These are phyloP conservation scores for Acacia concinna DNA, from an alignment of 331 rosid species.

Conservation along the genomic window DNA sequence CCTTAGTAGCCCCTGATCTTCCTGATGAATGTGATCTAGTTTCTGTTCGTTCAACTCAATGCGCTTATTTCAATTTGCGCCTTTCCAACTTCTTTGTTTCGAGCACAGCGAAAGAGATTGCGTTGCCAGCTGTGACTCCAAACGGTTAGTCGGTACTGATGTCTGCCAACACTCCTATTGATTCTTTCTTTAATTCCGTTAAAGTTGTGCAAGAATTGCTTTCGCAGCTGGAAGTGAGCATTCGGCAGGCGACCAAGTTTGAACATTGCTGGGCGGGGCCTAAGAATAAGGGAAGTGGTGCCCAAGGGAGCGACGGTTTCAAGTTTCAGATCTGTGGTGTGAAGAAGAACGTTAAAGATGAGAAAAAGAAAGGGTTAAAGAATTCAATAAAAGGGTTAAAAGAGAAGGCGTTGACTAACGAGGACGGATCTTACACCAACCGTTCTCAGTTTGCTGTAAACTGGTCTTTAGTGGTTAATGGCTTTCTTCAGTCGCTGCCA, in stretches of 20 bases:
- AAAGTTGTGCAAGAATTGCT: slow-evolving; percentile 51
- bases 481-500: slow-evolving; percentile 75
- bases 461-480: slow-evolving; percentile 71
- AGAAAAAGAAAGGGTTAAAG: slow-evolving; percentile 42
- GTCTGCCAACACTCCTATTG: slow-evolving; percentile 60
- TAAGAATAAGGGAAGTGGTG: slow-evolving; percentile 35
- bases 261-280: slow-evolving; percentile 49
- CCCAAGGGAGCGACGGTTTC: slow-evolving; percentile 38
- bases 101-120: neutral
- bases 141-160: slow-evolving; percentile 41
- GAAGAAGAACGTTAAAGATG: slow-evolving; percentile 50
- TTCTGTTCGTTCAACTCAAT: slow-evolving; percentile 18
- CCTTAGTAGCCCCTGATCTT: slow-evolving; percentile 9
- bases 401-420: slow-evolving; percentile 44
- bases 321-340: slow-evolving; percentile 43
- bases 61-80: neutral
- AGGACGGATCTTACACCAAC: slow-evolving; percentile 48
- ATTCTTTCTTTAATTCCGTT: slow-evolving; percentile 61
- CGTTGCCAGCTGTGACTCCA: neutral
- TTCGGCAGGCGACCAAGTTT: slow-evolving; percentile 50
- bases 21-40: neutral
- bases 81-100: neutral
- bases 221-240: slow-evolving; percentile 52
- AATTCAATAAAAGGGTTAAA: slow-evolving; percentile 37
- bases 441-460: slow-evolving; percentile 70